phyloP scores from a whole-genome alignment of 2,329 filamentous ascomycete genomes.

The Pseudogymnoascus sp. region DNA sequence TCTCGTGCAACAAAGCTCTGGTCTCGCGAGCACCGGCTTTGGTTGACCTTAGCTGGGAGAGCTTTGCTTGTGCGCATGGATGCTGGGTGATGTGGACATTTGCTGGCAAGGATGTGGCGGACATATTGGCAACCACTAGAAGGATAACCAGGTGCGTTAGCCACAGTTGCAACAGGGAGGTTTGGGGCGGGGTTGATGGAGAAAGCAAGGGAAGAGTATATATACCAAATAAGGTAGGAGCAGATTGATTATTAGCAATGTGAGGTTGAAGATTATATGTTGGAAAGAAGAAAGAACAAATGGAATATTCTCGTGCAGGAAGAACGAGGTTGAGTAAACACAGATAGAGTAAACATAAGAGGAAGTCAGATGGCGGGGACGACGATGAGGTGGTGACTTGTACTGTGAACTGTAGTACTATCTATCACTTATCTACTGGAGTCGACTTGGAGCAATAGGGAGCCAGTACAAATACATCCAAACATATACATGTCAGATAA shows the following conservation, averaged over 20 bases:
- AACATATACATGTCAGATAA: background rate
- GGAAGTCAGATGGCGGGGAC: background rate
- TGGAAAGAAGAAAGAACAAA: background rate
- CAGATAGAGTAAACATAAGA: background rate
- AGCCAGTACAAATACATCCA: background rate
- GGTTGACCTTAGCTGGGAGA: constrained; percentile 77
- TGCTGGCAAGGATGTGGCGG: constrained; percentile 37
- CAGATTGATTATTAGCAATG: background rate
- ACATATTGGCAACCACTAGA: background rate
- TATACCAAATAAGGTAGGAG: background rate
- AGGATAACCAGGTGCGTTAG: background rate
- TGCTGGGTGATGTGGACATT: constrained; percentile 75
- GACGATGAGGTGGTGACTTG: background rate
- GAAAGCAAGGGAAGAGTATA: background rate
- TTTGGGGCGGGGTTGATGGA: background rate
- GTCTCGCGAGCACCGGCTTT: constrained; percentile 65
- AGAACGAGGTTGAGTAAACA: background rate
- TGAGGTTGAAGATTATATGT: background rate
- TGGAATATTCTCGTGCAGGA: background rate
- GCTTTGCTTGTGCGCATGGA: constrained; percentile 79
- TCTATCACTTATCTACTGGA: background rate
- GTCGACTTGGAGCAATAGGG: background rate
- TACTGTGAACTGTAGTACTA: background rate
- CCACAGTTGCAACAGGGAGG: background rate
- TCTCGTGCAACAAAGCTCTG: constrained; percentile 76